Conservation (phyloP, 352 stramenopile genomes). For the Phytopythium ostracodes region DNA sequence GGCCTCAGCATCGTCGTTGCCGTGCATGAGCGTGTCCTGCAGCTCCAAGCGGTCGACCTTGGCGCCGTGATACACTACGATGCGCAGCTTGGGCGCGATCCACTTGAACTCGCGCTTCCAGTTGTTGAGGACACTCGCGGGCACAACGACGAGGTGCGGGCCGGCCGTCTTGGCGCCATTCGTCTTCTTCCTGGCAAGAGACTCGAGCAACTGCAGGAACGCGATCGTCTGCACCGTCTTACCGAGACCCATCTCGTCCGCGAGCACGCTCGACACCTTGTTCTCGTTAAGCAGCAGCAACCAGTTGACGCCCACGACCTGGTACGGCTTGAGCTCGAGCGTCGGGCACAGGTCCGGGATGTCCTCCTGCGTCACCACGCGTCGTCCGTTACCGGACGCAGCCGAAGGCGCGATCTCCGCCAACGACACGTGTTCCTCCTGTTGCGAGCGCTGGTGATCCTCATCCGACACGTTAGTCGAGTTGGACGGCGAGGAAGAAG, state of each 20-base stretch:
- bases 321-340: slow-evolving; percentile 81
- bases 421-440: slow-evolving; percentile 54
- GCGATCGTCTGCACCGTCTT: slow-evolving; percentile 91
- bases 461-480: slow-evolving; percentile 32
- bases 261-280: slow-evolving; percentile 71
- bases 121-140: slow-evolving; percentile 90
- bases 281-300: slow-evolving; percentile 74
- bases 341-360: slow-evolving; percentile 67
- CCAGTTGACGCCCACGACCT: slow-evolving; percentile 85
- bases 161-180: slow-evolving; percentile 23
- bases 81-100: slow-evolving; percentile 89
- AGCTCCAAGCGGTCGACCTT: slow-evolving; percentile 62
- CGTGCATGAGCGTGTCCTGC: slow-evolving; percentile 33
- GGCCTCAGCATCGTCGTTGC: neutral
- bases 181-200: slow-evolving; percentile 30
- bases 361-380: slow-evolving; percentile 61
- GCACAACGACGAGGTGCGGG: slow-evolving; percentile 92
- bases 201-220: slow-evolving; percentile 66
- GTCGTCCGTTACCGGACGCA: slow-evolving; percentile 16
- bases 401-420: slow-evolving; percentile 31
- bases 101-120: slow-evolving; percentile 91
- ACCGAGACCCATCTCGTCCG: slow-evolving; percentile 91
- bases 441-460: slow-evolving; percentile 19
- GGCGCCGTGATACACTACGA: slow-evolving; percentile 81
- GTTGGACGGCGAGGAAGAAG: slow-evolving; percentile 12